phyloP scores from a whole-genome alignment of 495 filamentous ascomycete species.

The Aspergillus biplanus region DNA sequence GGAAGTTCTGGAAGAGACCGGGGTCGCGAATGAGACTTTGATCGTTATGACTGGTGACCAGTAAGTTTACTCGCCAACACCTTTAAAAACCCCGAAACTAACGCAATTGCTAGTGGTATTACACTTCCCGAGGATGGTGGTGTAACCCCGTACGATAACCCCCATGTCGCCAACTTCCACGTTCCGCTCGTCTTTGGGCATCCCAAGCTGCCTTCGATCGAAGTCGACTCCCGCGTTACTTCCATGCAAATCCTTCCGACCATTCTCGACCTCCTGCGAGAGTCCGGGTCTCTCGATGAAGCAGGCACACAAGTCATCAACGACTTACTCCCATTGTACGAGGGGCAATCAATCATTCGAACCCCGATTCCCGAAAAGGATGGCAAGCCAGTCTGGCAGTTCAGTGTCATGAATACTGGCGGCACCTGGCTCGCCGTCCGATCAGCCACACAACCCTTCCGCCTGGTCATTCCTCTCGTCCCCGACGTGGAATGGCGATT shows the following conservation, averaged over 20 bases:
- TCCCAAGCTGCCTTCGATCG: conserved; percentile 40
- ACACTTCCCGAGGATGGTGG: conserved; percentile 39
- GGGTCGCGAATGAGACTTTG: conserved; percentile 46
- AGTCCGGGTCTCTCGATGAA: conserved; percentile 38
- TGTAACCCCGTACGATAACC: conserved; percentile 38
- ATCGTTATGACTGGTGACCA: conserved; percentile 50
- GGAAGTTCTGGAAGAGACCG: conserved; percentile 39
- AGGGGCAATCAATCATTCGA: conserved; percentile 48
- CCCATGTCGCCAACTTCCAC: conserved; percentile 43
- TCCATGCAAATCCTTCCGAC: conserved; percentile 46
- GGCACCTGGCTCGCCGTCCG: conserved; percentile 40
- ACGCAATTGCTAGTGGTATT: conserved; percentile 19
- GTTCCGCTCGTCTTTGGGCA: conserved; percentile 47
- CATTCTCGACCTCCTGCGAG: conserved; percentile 45
- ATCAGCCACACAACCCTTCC: conserved; percentile 36
- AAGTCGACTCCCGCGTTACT: conserved; percentile 35
- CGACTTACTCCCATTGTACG: conserved; percentile 41
- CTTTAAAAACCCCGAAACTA: not conserved
- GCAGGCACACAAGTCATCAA: conserved; percentile 26
- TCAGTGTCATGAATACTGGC: conserved; percentile 47
- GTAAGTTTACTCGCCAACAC: not conserved
- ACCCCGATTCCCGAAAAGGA: conserved; percentile 24
- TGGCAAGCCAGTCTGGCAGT: conserved; percentile 39
- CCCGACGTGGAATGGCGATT: conserved; percentile 39
- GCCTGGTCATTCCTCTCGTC: conserved; percentile 43